Percentiles rank a stretch among this genome's conserved stretches.
These are phyloP conservation scores for Malus orientalis DNA, from an alignment of 306 rosid species.

Conservation along the genomic window DNA sequence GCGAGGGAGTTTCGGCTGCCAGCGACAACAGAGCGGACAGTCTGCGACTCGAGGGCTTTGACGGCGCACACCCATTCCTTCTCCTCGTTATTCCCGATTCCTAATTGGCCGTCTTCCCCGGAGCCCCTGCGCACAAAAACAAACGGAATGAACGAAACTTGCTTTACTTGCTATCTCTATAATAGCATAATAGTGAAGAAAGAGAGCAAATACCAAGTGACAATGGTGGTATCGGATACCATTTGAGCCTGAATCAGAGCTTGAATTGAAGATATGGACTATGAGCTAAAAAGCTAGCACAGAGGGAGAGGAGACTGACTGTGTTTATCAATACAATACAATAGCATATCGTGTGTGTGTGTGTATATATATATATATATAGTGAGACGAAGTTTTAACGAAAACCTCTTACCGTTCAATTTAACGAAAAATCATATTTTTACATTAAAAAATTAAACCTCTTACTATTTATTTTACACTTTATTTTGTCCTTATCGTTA, in stretches of 20 bases:
- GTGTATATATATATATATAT: too few species aligned
- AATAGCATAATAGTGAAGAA: not conserved
- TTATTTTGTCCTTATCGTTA: too few species aligned
- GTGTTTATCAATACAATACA: not conserved
- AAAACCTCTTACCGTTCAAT: too few species aligned
- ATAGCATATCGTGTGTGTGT: not conserved
- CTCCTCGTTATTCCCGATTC: constrained; percentile 76
- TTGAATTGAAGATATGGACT: not conserved
- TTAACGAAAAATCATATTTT: too few species aligned
- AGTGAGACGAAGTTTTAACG: not conserved
- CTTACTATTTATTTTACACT: too few species aligned
- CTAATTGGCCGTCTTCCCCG: constrained; percentile 94
- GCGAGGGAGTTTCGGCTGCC: constrained; percentile 97
- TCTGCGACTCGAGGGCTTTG: constrained; percentile 40
- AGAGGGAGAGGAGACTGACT: not conserved
- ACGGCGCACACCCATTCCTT: constrained; percentile 56
- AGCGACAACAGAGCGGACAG: constrained; percentile 73
- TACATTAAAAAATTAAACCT: too few species aligned
- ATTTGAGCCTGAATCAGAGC: not conserved
- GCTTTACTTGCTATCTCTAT: not conserved
- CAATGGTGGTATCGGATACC: not conserved
- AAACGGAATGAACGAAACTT: not conserved
- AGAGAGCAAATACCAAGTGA: not conserved
- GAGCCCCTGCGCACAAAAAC: constrained; percentile 61
- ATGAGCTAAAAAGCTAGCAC: not conserved